A percentile compares a stretch with the other conserved stretches of the same genome.
These are phyloP conservation scores for Megacollybia marginata DNA, from an alignment of 768 basidiomycete species.

Conservation along the genomic window DNA sequence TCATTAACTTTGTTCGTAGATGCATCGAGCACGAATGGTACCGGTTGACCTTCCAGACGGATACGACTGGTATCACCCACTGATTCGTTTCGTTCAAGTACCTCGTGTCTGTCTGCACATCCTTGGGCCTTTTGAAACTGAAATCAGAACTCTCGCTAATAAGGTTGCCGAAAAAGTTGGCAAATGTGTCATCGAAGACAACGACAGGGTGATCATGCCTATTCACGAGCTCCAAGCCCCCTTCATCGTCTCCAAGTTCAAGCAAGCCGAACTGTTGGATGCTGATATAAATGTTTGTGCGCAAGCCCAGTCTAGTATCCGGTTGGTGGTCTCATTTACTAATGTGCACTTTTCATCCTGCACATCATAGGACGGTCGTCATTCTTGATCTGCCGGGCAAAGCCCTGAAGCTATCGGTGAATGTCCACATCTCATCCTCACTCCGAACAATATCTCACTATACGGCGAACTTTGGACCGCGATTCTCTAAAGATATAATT, in stretches of 20 bases:
- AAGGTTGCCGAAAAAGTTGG: conserved; percentile 25
- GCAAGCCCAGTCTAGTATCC: conserved; percentile 45
- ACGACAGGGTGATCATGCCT: conserved; percentile 33
- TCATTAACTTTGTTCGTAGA: conserved; percentile 23
- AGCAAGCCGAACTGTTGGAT: conserved; percentile 32
- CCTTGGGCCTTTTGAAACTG: conserved; percentile 34
- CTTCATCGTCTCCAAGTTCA: conserved; percentile 36
- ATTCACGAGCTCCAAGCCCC: conserved; percentile 47
- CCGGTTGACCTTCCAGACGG: conserved; percentile 18
- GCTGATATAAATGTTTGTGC: conserved; percentile 34
- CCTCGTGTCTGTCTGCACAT: conserved; percentile 28
- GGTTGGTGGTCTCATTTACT: conserved; percentile 20
- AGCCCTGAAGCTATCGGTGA: conserved; percentile 45
- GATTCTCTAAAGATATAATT: conserved; percentile 43
- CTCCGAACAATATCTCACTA: conserved; percentile 54
- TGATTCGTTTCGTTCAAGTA: conserved; percentile 39
- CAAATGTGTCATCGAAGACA: conserved; percentile 15
- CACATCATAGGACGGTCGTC: conserved; percentile 33
- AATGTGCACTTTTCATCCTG: conserved; percentile 2
- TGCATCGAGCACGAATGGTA: conserved; percentile 47
- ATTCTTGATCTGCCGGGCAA: conserved; percentile 36
- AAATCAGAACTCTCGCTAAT: conserved; percentile 23
- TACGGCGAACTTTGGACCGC: conserved; percentile 49
- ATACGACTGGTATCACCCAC: conserved; percentile 50
- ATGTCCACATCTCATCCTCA: conserved; percentile 51